Base-by-base conservation (phyloP, 139 green algal genomes). In the Micractinium conductrix region DNA sequence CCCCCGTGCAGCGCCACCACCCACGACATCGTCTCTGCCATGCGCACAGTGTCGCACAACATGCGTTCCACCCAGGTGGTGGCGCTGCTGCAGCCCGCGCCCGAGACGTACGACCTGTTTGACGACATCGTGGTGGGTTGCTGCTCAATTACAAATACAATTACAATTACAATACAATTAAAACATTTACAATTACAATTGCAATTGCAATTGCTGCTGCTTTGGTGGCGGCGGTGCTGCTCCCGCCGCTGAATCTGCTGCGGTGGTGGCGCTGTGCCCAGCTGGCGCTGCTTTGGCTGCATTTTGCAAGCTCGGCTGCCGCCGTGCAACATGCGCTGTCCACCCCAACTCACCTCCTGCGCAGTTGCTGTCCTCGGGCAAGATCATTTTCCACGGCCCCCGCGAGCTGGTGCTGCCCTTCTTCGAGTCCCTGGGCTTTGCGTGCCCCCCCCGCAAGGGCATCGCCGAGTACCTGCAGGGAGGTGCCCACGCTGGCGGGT, bases 401-500 rank as follows among this genome's bases (percentile, higher is more conserved):
- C 42, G 80, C 10, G 79, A 87, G 40, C 7, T 81, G 16, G 87
- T 94, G 37, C 63, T 90, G 78, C 55, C 83, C 16, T 95, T 94
- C 83, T 94, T 95, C 69, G 48, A 80, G 30, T n/a, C 28, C 22
- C 72, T 93, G 44, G 92, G 92, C 45, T 95, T 95, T 74, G 33
- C 75, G 0, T 95, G 92, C 76, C 92, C 92, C 35, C 74, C 85
- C 55, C 79, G 87, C 22, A 91, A 91, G 73, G 92, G 86, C 70
- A 43, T 90, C 17, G 92, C 92, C 30, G 92, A 95, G 45, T 95
- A 95, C 87, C 69, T 95, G 87, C 91, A 95, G 83, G n/a, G 91
- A 95, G 87, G 91, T 95, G 68, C 87, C 87, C 38, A 88, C 82
- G 22, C 58, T 71, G 6, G 85, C 84, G 35, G 90, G 90, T 80